These are phyloP conservation scores for Centrapalus pauciflorus DNA, from an alignment of 129 eudicot genomes.

Conservation along the genomic window DNA sequence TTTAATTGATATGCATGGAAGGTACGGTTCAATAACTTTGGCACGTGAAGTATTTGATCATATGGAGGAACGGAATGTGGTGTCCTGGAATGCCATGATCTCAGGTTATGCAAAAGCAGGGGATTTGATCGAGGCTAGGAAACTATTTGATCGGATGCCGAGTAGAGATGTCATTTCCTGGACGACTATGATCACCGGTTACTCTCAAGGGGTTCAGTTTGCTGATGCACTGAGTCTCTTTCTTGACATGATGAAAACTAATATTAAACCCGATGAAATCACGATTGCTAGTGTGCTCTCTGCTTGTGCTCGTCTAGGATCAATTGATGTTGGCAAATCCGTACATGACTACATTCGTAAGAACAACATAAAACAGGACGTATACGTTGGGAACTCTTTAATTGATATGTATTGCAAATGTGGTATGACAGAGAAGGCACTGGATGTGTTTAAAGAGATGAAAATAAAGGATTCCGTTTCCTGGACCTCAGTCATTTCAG, in stretches of 20 bases:
- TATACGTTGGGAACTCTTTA: conserved; percentile 45
- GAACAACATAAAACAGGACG: conserved; percentile 34
- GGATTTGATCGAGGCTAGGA: conserved; percentile 41
- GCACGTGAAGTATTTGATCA: conserved; percentile 47
- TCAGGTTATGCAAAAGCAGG: conserved; percentile 46
- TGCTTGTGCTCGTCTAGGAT: conserved; percentile 63
- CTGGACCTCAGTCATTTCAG: conserved; percentile 61
- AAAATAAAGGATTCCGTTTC: conserved; percentile 49
- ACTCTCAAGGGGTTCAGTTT: conserved; percentile 37
- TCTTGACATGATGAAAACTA: conserved; percentile 54
- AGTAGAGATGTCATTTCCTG: conserved; percentile 57
- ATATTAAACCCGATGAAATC: conserved; percentile 58
- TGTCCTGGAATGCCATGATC: conserved; percentile 73
- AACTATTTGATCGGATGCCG: conserved; percentile 51
- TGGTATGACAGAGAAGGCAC: conserved; percentile 45
- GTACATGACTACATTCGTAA: conserved; percentile 43
- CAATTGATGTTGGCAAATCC: conserved; percentile 48
- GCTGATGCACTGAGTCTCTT: conserved; percentile 50
- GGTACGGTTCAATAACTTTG: conserved; percentile 33
- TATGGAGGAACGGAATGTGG: conserved; percentile 48
- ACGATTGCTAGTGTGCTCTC: conserved; percentile 55
- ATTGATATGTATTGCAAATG: conserved; percentile 72
- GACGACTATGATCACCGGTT: conserved; percentile 66
- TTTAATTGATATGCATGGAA: conserved; percentile 58
- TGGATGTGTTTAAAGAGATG: conserved; percentile 46